A percentile compares a stretch with the other conserved stretches of the same genome.
These are phyloP conservation scores for Suillus decipiens DNA, from an alignment of 768 basidiomycete species.

Conservation along the genomic window DNA sequence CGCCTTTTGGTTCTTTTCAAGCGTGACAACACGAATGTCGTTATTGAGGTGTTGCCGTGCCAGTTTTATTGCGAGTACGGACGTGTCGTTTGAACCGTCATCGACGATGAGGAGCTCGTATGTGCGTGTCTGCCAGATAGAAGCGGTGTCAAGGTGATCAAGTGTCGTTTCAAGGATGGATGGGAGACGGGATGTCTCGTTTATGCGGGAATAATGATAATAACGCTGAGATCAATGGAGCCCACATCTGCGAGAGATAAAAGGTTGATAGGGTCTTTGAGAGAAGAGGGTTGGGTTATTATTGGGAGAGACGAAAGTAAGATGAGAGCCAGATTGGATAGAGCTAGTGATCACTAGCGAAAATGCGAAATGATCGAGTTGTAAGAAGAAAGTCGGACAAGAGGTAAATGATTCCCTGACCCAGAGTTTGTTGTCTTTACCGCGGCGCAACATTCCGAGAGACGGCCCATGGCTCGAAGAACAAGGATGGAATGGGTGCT, in stretches of 20 bases:
- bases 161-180: conserved; percentile 81
- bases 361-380: not conserved
- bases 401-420: conserved; percentile 45
- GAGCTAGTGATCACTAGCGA: conserved; percentile 43
- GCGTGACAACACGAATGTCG: conserved; percentile 75
- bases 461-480: conserved; percentile 77
- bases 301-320: conserved; percentile 75
- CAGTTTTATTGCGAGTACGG: conserved; percentile 60
- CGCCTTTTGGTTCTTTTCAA: conserved; percentile 89
- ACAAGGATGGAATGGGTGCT: conserved; percentile 85
- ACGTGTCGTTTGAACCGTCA: conserved; percentile 86
- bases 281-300: conserved; percentile 59
- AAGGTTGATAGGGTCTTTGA: conserved; percentile 54
- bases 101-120: conserved; percentile 88
- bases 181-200: conserved; percentile 82
- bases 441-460: conserved; percentile 50
- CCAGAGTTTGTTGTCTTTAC: conserved; percentile 61
- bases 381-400: conserved; percentile 35
- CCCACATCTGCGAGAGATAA: conserved; percentile 54
- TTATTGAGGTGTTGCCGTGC: conserved; percentile 54
- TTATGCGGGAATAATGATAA: conserved; percentile 92
- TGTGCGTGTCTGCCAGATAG: conserved; percentile 44
- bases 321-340: conserved; percentile 70
- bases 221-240: conserved; percentile 73
- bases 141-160: conserved; percentile 51